Base-by-base conservation (phyloP, 805 yeast genomes). In the Wickerhamomyces mucosus region DNA sequence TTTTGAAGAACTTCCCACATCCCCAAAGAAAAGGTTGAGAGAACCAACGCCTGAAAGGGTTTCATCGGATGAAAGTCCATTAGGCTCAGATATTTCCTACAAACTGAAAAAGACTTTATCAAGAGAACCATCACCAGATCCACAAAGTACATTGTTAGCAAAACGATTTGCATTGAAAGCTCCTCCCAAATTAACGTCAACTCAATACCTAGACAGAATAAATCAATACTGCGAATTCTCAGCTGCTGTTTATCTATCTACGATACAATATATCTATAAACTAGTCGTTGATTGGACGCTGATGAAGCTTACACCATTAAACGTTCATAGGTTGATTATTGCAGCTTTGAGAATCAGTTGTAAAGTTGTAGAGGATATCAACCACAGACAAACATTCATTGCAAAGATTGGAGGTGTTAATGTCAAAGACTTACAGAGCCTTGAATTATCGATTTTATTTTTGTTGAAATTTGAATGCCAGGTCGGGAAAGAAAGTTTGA, bases 361-460 rank as follows among this genome's bases (percentile, higher is more conserved):
- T 31, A 69, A 69, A 40, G 50, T 57, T 7, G 39, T 66, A 4
- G 75, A 69, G 41, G 75, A 69, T 42, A 48, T 64, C 21, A 58
- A 56, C 28, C 66, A 65, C 37, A 52, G 58, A 10, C 69, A 65
- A 43, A 51, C 46, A 24, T 58, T 65, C 28, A 62, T 59, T 35
- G 68, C 74, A 5, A 59, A 59, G 21, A 67, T 65, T 15, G 67
- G 65, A 3, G 75, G 75, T 1, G 48, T 69, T 34, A 38, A 53
- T 45, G 36, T 55, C 25, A 32, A 45, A 5, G 80, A 73, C 33
- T 51, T 73, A 29, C 52, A 59, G 33, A 53, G 59, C 18, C 50
- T 74, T 27, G 80, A 73, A 42, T 61, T 71, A 15, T 63, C 73
- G 1, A 53, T 72, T 24, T 48, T 74, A 35, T 68, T 66, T 41